Base-by-base conservation (phyloP, 441 rosid species). In the Macaranga tanarius region DNA sequence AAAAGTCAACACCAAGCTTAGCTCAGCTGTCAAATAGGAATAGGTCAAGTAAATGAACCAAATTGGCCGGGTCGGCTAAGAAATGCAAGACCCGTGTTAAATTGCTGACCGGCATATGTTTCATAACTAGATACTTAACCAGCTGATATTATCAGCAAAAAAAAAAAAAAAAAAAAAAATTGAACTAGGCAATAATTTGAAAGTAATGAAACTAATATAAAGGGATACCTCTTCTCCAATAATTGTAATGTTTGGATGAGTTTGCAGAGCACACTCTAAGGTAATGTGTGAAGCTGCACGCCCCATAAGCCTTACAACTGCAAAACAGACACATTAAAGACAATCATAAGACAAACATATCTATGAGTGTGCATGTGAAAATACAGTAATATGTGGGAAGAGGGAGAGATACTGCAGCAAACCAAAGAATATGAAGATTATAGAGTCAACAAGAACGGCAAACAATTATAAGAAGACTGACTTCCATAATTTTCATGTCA, bases 261-360 rank as follows among this genome's bases (percentile, higher is more conserved):
- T 93, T 84, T 95, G 99, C 85, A 95, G 78, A 73, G 98, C 98
- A 82, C 99, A 96, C 83, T 96, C 99, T 75, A 96, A 86, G 31
- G 99, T 96, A 75, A 96, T 96, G 79, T 93, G 99, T 60, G 99
- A 96, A 73, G 99, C 99, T 48, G 99, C 95, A 79, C 99, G 98
- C 34, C 99, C 99, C 99, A 96, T 96, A 73, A 96, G 96, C 73
- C 98, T 83, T 62, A 93, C 99, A 87, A 93, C 99, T 93, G 91
- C 70, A 80, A 16, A 51, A 23, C 69, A 78, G 59, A 60, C 44
- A 56, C 38, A 71, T 62, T 20, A 73, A 44, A 56, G 10, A 34
- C 15, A 59, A 59, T 10, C 23, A 54, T 23, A 10, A 62, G 50
- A 56, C 63, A 55, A 10, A 58, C 19, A 58, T 3, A 48, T 34